phyloP scores from a whole-genome alignment of 306 rosid genomes.

The Cucurbita maxima region DNA sequence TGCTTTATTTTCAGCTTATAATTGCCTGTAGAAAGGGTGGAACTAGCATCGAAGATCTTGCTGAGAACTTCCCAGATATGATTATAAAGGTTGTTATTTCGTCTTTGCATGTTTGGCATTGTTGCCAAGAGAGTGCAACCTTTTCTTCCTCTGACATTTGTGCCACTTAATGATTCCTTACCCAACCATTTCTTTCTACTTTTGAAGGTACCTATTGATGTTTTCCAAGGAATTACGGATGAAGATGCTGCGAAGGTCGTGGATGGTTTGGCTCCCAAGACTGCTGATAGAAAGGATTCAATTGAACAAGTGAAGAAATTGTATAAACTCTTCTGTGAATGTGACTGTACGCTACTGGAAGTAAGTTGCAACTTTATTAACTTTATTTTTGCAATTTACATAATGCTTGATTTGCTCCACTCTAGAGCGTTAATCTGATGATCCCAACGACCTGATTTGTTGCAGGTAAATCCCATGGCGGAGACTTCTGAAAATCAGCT shows the following conservation, averaged over 20 bases:
- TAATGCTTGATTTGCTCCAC: neutral
- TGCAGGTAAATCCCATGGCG: conserved; percentile 88
- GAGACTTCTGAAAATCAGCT: conserved; percentile 89
- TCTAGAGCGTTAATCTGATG: conserved; percentile 1
- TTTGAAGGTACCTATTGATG: conserved; percentile 80
- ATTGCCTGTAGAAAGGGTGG: conserved; percentile 97
- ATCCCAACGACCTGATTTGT: neutral
- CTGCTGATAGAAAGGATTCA: conserved; percentile 51
- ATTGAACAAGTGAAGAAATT: conserved; percentile 98
- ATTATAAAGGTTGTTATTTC: conserved; percentile 53
- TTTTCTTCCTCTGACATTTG: neutral
- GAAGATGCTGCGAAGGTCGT: conserved; percentile 93
- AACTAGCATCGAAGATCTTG: conserved; percentile 98
- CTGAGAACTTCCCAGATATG: conserved; percentile 93
- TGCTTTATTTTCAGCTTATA: conserved; percentile 40
- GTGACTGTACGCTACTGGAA: conserved; percentile 94
- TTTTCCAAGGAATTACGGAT: conserved; percentile 81
- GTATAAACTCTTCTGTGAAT: conserved; percentile 60
- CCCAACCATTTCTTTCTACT: conserved; percentile 15
- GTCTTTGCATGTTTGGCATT: conserved; percentile 9
- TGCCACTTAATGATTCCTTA: neutral
- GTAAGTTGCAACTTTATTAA: conserved; percentile 34
- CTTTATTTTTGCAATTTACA: neutral
- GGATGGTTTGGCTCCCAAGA: conserved; percentile 88
- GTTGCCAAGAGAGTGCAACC: neutral